Evolutionary conservation across 1,139 yeast species (phyloP).

Genomic region (Candida frijolesensis): DNA sequence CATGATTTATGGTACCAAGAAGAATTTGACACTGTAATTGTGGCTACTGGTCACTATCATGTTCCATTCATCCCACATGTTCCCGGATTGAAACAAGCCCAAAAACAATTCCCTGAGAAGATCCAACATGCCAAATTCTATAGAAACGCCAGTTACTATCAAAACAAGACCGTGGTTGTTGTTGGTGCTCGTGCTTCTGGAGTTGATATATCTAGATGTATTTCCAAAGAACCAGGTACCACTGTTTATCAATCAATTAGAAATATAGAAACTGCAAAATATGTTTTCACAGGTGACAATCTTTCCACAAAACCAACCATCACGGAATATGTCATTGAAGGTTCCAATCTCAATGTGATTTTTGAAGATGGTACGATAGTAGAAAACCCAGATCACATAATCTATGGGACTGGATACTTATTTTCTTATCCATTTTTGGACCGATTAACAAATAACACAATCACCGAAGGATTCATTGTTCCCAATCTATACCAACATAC

Average conservation of each 20-base stretch:
- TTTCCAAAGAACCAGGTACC: constrained; percentile 24
- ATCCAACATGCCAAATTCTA: constrained; percentile 47
- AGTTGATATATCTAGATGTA: constrained; percentile 36
- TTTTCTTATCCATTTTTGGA: constrained; percentile 45
- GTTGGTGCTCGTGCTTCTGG: constrained; percentile 51
- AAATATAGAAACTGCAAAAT: constrained; percentile 18
- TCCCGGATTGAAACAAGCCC: constrained; percentile 39
- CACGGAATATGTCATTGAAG: constrained; percentile 15
- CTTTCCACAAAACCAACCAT: constrained; percentile 28
- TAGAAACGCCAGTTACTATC: constrained; percentile 27
- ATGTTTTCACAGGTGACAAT: constrained; percentile 21
- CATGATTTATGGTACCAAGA: constrained; percentile 27
- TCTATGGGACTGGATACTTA: constrained; percentile 49
- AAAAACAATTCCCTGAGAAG: constrained; percentile 25
- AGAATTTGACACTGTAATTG: constrained; percentile 29
- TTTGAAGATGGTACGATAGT: constrained; percentile 33
- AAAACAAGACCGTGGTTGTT: constrained; percentile 35
- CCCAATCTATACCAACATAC: constrained; percentile 41
- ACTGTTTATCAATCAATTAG: constrained; percentile 34
- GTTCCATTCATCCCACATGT: constrained; percentile 37
- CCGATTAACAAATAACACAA: constrained; percentile 23
- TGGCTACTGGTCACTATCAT: constrained; percentile 37
- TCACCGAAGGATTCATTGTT: constrained; percentile 33
- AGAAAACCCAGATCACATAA: constrained; percentile 34
- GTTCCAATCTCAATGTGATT: constrained; percentile 23